Conservation (phyloP, 495 filamentous ascomycete species). For the Penicillium samsonianum region DNA sequence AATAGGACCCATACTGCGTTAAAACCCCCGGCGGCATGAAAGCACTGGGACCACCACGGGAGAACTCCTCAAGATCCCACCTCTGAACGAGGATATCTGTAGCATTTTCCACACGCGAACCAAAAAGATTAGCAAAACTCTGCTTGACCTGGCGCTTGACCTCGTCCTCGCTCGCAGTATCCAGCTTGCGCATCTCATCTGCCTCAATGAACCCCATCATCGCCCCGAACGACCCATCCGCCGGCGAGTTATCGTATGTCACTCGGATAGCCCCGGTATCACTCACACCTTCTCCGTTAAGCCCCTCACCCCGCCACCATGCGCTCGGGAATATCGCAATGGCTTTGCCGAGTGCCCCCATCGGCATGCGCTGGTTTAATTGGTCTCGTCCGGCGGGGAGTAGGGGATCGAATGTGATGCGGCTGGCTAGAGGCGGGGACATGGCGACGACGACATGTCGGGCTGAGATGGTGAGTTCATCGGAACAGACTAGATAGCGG, state of each 20-base stretch:
- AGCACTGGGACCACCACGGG: slow-evolving; percentile 20
- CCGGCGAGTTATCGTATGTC: slow-evolving; percentile 27
- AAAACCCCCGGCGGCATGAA: slow-evolving; percentile 16
- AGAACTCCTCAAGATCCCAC: slow-evolving; percentile 28
- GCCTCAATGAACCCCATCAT: slow-evolving; percentile 31
- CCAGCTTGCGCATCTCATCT: slow-evolving; percentile 26
- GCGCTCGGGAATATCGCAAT: slow-evolving; percentile 25
- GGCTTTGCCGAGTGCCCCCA: slow-evolving; percentile 30
- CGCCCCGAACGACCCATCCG: slow-evolving; percentile 20
- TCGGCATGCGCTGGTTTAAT: slow-evolving; percentile 25
- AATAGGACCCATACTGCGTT: slow-evolving; percentile 11
- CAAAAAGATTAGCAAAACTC: slow-evolving; percentile 22
- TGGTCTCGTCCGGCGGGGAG: slow-evolving; percentile 24
- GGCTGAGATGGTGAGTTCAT: slow-evolving; percentile 2
- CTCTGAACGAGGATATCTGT: slow-evolving; percentile 21
- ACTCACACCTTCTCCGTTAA: slow-evolving; percentile 23
- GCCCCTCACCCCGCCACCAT: slow-evolving; percentile 28
- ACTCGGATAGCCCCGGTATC: slow-evolving; percentile 20
- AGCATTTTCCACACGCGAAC: slow-evolving; percentile 13
- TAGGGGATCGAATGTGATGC: slow-evolving; percentile 18
- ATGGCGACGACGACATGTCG: slow-evolving; percentile 23
- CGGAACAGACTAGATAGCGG: slow-evolving; percentile 9
- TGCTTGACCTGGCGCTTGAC: slow-evolving; percentile 8
- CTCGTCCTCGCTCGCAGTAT: slow-evolving; percentile 14
- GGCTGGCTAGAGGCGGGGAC: slow-evolving; percentile 16